phyloP scores from a whole-genome alignment of 768 basidiomycete species.

The Inosperma sp. region DNA sequence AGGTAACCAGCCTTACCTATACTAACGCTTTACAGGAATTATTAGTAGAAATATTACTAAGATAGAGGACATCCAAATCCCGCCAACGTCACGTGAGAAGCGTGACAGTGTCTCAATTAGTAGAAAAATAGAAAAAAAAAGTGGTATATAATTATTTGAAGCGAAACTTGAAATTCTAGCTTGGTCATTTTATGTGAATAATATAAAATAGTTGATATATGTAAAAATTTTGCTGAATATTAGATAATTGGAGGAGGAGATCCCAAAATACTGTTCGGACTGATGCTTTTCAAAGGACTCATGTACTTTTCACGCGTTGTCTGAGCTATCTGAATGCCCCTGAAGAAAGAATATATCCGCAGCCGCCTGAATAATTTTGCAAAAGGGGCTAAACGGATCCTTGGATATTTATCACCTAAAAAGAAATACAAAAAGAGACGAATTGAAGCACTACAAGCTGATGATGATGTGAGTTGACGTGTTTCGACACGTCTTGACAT shows the following conservation, averaged over 20 bases:
- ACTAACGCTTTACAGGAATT: no score
- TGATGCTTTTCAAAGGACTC: background rate
- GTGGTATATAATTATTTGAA: background rate
- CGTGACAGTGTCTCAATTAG: background rate
- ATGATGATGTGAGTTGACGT: background rate
- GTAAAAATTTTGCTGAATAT: background rate
- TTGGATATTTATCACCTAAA: background rate
- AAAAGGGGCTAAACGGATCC: background rate
- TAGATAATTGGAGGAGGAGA: background rate
- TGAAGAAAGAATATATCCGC: background rate
- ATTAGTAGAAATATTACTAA: no score
- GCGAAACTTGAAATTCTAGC: background rate
- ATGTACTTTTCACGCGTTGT: background rate
- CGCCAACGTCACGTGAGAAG: background rate
- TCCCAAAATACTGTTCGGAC: background rate
- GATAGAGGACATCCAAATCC: no score
- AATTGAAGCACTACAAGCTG: background rate
- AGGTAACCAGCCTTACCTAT: no score
- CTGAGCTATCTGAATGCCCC: background rate
- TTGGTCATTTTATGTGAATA: background rate
- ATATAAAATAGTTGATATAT: background rate
- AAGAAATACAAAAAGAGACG: background rate
- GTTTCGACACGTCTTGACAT: background rate
- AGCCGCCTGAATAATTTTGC: background rate
- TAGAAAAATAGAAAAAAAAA: background rate